Conservation (phyloP, 345 rosid species). For the Ceriops zippeliana region DNA sequence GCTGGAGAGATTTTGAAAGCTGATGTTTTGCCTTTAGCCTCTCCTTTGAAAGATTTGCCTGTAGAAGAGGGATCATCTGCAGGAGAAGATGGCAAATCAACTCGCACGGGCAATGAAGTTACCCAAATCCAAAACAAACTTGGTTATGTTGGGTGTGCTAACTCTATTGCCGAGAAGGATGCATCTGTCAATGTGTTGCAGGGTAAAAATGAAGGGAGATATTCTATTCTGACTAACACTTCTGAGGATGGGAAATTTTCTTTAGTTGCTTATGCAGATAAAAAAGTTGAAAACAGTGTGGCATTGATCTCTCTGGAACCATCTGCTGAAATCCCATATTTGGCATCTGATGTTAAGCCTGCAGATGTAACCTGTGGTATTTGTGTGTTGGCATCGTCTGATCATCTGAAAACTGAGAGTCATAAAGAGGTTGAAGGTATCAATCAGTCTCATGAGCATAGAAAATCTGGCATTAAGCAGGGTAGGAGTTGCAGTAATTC, state of each 20-base stretch:
- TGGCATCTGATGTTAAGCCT: not conserved
- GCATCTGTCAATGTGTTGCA: not conserved
- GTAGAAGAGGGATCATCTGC: conserved; percentile 32
- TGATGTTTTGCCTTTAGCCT: conserved; percentile 49
- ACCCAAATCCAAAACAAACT: conserved; percentile 26
- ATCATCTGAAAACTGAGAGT: not conserved
- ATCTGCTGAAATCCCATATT: not conserved
- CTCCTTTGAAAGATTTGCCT: conserved; percentile 37
- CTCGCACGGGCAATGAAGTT: conserved; percentile 25
- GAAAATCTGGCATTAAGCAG: not conserved
- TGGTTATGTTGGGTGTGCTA: conserved; percentile 25
- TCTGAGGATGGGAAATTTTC: not conserved
- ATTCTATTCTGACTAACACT: not conserved
- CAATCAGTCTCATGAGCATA: not conserved
- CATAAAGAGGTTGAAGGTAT: not conserved
- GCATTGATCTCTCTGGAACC: not conserved
- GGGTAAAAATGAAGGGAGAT: not conserved
- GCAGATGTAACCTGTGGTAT: not conserved
- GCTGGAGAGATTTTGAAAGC: conserved; percentile 77
- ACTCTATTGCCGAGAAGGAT: conserved; percentile 3
- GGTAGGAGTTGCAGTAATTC: not conserved
- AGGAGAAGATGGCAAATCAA: conserved; percentile 35
- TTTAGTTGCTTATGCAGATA: not conserved
- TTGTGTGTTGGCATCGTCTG: not conserved
- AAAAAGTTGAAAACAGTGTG: not conserved